Conservation (phyloP, 2,329 filamentous ascomycete species). For the Venturia oleaginea region DNA sequence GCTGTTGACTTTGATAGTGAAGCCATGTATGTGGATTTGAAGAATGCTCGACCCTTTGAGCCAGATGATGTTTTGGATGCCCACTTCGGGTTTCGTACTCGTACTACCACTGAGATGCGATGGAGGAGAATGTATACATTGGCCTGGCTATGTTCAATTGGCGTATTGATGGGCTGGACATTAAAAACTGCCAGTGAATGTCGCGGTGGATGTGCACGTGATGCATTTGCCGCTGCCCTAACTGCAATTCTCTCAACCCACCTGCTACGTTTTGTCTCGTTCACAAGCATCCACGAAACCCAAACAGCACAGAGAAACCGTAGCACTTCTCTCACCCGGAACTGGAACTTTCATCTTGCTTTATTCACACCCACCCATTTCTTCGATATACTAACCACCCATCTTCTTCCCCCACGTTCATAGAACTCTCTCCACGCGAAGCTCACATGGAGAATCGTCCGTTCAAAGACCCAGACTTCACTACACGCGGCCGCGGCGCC, state of each 20-base stretch:
- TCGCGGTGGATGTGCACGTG: background rate
- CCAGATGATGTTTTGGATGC: background rate
- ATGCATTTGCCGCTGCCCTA: background rate
- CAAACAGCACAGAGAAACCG: background rate
- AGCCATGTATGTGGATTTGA: background rate
- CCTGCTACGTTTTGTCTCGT: background rate
- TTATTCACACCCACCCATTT: background rate
- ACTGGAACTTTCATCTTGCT: background rate
- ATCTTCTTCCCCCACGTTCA: background rate
- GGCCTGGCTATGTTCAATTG: background rate
- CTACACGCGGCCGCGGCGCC: background rate
- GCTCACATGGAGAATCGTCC: background rate
- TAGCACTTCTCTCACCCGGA: background rate
- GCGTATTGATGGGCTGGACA: background rate
- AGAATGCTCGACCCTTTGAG: background rate
- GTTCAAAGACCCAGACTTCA: background rate
- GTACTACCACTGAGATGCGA: background rate
- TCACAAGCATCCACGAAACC: background rate
- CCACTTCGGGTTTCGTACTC: background rate
- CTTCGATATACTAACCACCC: background rate
- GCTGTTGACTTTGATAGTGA: slow-evolving; percentile 1
- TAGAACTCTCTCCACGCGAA: background rate
- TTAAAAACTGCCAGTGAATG: background rate
- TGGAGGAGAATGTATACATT: background rate
- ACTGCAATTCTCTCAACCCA: background rate